Evolutionary conservation across 2,329 filamentous ascomycete species (phyloP), one percentile per base, ranked within the genome.

Genomic region (Alternaria sp.): DNA sequence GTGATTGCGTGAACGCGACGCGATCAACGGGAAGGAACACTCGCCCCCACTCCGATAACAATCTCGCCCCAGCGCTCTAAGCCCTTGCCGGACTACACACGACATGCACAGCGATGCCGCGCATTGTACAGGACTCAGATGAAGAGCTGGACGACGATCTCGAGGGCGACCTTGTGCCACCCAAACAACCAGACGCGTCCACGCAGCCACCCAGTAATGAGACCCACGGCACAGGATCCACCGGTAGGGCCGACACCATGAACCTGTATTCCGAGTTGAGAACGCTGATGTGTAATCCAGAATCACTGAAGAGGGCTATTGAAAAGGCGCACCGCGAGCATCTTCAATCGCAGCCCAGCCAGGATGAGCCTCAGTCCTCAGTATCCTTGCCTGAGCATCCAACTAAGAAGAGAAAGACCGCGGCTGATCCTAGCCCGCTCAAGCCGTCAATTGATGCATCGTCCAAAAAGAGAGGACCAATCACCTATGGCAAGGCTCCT

Each of bases 41-140:
- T 41, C 20, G 43, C 34, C 27, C 40, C 30, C 45, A 51, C 51
- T 28, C 34, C 16, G 34, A 10, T 5, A 41, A 16, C 52, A 48
- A 27, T 38, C 46, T 45, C 45, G 36, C 20, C 44, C 25, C 44
- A 22, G 41, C 46, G 7, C 40, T 14, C 30, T n/a, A 7, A 38
- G 27, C 12, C 20, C 5, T 36, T 36, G n/a, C 41, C 53, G 45
- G 55, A 55, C 44, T 40, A 38, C 30, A 20, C 40, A 20, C 27
- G 18, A 44, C 48, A 57, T 68, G 57, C 62, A 54, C 28, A 38
- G 45, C 38, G 32, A 72, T 65, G 58, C 66, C 71, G 60, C 69
- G 75, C 18, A 66, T 77, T 20, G 74, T 79, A 27, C 75, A 77
- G 53, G 77, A 79, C 54, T 79, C 77, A 3, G 76, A 79, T 54